These are phyloP conservation scores for Aspergillus diversus DNA, from an alignment of 495 filamentous ascomycete species.

Conservation along the genomic window DNA sequence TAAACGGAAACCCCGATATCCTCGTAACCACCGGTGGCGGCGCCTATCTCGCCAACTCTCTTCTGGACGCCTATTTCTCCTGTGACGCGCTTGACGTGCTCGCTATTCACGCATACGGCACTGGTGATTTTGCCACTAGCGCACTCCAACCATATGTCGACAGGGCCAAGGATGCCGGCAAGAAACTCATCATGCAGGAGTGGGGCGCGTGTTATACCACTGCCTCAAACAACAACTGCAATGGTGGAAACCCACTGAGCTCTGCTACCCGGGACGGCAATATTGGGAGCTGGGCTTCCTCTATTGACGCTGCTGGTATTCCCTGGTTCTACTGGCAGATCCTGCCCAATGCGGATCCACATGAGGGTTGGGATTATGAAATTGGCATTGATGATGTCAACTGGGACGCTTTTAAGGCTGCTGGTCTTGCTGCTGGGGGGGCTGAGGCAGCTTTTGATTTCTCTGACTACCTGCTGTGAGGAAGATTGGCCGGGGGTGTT, in stretches of 20 bases:
- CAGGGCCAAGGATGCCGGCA: conserved; percentile 23
- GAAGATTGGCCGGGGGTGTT: too few species aligned
- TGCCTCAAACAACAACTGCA: conserved; percentile 24
- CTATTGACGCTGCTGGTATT: conserved; percentile 30
- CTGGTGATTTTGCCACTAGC: conserved; percentile 27
- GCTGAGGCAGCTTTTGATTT: too few species aligned
- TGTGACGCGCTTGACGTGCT: background rate
- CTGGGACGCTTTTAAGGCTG: conserved; percentile 19
- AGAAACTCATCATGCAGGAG: conserved; percentile 33
- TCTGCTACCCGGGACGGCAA: background rate
- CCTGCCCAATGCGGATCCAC: conserved; percentile 30
- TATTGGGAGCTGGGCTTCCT: background rate
- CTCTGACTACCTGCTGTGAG: too few species aligned
- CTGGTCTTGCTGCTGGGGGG: background rate
- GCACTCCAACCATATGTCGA: conserved; percentile 23
- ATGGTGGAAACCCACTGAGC: background rate
- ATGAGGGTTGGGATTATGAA: conserved; percentile 28
- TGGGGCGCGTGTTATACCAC: conserved; percentile 30
- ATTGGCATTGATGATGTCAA: conserved; percentile 20
- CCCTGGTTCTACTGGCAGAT: conserved; percentile 37
- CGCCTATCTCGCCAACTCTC: too few species aligned
- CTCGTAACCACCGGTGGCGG: too few species aligned
- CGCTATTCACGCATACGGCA: conserved; percentile 27
- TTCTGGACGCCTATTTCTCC: too few species aligned
- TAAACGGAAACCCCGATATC: too few species aligned